phyloP scores from a whole-genome alignment of 768 basidiomycete species.

The Rossbeevera mucosa region DNA sequence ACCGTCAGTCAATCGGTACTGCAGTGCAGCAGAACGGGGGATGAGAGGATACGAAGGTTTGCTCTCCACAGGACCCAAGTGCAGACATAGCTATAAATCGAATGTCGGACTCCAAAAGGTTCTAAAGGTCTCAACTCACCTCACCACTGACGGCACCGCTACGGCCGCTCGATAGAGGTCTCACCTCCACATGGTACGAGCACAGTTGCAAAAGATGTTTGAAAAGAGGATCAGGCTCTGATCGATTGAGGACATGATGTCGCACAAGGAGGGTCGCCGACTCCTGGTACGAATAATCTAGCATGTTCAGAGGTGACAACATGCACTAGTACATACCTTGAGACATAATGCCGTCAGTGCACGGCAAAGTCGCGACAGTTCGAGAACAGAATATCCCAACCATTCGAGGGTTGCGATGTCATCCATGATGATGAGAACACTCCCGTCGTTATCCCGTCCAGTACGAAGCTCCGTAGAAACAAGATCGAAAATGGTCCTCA shows the following conservation, averaged over 20 bases:
- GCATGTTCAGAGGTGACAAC: too few relatives aligned
- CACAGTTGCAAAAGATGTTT: constrained; percentile 56
- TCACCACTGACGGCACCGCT: constrained; percentile 79
- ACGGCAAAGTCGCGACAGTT: constrained; percentile 54
- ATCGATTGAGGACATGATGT: constrained; percentile 53
- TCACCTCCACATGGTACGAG: constrained; percentile 67
- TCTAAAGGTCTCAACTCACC: constrained; percentile 35
- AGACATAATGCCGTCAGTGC: constrained; percentile 54
- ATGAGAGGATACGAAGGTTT: constrained; percentile 36
- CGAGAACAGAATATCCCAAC: constrained; percentile 54
- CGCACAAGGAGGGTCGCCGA: constrained; percentile 56
- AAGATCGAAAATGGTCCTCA: constrained; percentile 37
- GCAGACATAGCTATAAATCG: constrained; percentile 53
- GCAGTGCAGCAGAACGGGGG: constrained; percentile 53
- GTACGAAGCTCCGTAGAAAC: constrained; percentile 27
- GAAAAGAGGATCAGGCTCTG: constrained; percentile 58
- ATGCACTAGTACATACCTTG: too few relatives aligned
- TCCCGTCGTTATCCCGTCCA: constrained; percentile 6
- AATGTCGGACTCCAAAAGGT: background rate
- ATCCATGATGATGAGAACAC: constrained; percentile 59
- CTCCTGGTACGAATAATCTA: too few relatives aligned
- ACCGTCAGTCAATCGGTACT: constrained; percentile 66
- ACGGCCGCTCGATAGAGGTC: constrained; percentile 65
- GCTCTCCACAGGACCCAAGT: constrained; percentile 44
- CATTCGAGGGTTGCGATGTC: constrained; percentile 66